Conservation (phyloP, 2,329 filamentous ascomycete genomes). For the Colletotrichum tropicale region DNA sequence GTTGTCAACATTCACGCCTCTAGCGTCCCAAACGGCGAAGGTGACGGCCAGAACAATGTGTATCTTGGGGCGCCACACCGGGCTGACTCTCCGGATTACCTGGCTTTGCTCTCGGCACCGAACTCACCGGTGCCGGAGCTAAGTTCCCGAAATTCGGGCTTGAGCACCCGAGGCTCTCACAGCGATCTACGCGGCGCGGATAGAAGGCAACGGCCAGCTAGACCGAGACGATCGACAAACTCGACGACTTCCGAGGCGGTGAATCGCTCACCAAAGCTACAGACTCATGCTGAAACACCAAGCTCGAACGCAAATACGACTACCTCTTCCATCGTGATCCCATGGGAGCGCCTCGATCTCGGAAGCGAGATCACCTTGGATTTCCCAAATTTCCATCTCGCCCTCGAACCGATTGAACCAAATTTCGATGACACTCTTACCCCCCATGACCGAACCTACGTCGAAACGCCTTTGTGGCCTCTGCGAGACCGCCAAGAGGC, state of each 20-base stretch:
- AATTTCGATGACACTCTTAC: neutral
- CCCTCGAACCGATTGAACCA: constrained; percentile 1
- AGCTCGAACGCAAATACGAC: neutral
- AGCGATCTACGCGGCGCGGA: neutral
- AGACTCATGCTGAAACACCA: neutral
- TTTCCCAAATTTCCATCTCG: neutral
- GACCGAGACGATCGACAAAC: neutral
- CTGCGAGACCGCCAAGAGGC: constrained; percentile 27
- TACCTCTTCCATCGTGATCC: neutral
- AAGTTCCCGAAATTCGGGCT: neutral
- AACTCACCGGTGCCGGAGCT: neutral
- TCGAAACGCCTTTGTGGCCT: constrained; percentile 14
- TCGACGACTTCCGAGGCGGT: neutral
- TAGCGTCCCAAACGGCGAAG: neutral
- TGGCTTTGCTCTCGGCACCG: neutral
- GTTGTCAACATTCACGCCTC: constrained; percentile 30
- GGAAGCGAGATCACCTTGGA: neutral
- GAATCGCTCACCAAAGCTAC: neutral
- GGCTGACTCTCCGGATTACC: neutral
- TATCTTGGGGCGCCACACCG: neutral
- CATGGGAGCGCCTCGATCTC: neutral
- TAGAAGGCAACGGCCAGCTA: neutral
- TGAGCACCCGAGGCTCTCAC: neutral
- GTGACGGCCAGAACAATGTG: neutral
- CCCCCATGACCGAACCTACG: neutral